Evolutionary conservation across 257 asterid species (phyloP), one percentile per base, ranked within the genome.

Genomic region (Scutellaria baicalensis): DNA sequence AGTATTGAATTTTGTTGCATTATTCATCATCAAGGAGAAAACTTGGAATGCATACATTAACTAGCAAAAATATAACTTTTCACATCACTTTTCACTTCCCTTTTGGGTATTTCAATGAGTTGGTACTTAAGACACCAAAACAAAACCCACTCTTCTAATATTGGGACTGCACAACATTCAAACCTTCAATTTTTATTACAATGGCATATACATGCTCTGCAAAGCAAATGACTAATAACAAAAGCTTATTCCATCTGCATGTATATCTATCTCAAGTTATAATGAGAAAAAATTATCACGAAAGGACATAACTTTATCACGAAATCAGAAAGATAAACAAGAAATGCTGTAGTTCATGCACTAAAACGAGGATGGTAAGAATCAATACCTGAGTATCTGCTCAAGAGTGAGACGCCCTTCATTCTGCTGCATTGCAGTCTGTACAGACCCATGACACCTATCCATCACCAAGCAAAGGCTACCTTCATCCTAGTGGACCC

Each of bases 321-420:
- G 51, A 55, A 45, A 59, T 43, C 57, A 13, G 63, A 14, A 61
- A 23, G 61, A 50, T 40, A 58, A 66, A 3, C 18, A 71, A 40
- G 38, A 47, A 63, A 43, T 27, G 55, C 21, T 35, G 10, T 9
- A 73, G 56, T 40, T 50, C 58, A 58, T 43, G 17, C 54, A 63
- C 14, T 36, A 39, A 54, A 60, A 57, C 23, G 68, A 78, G 8
- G 60, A 21, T 21, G 66, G 71, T 35, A 17, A 21, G 68, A 66
- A 49, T 43, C 5, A 43, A 60, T 61, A 93, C 99, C 99, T 91
- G 78, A 93, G 96, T 75, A 93, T 91, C 84, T 91, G 97, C 78
- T 91, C 97, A 5, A 93, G 96, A 9, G 99, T 91, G 73, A 91
- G 92, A 18, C 99, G 85, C 47, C 99, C 97, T 86, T 84, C 95